Evolutionary conservation across 805 yeast genomes (phyloP).

Genomic region (Tetrapisispora phaffii): DNA sequence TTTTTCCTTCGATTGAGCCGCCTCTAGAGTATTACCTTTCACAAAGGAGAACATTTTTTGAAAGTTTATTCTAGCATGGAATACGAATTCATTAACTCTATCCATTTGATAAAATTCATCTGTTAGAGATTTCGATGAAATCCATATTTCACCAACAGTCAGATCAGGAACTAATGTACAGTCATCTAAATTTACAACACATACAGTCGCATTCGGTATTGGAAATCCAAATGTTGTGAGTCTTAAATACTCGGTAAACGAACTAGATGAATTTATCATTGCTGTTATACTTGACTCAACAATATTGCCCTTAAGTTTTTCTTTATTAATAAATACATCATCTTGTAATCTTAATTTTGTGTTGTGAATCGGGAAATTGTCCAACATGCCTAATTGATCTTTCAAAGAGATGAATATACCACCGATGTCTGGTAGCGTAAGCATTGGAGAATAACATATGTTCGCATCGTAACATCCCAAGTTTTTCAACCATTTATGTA

Average conservation of each 20-base stretch:
- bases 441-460: conserved; percentile 75
- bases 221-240: conserved; percentile 94
- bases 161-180: conserved; percentile 59
- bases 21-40: conserved; percentile 3
- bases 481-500: conserved; percentile 85
- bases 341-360: conserved; percentile 24
- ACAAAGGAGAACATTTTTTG: conserved; percentile 20
- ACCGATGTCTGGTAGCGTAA: conserved; percentile 86
- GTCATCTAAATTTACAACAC: conserved; percentile 91
- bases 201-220: conserved; percentile 84
- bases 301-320: conserved; percentile 27
- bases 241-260: conserved; percentile 43
- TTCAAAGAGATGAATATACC: conserved; percentile 89
- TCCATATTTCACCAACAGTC: conserved; percentile 94
- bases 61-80: conserved; percentile 27
- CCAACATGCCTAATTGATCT: conserved; percentile 57
- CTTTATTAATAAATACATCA: conserved; percentile 28
- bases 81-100: conserved; percentile 29
- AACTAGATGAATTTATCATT: conserved; percentile 25
- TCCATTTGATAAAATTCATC: conserved; percentile 36
- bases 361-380: conserved; percentile 26
- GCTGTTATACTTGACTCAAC: conserved; percentile 26
- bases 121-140: conserved; percentile 83
- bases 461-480: conserved; percentile 73
- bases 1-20: conserved; percentile 14